Percentiles rank a stretch among this genome's conserved stretches.
Conservation (phyloP, 2,329 filamentous ascomycete genomes). For the Parafenestella ontariensis region DNA sequence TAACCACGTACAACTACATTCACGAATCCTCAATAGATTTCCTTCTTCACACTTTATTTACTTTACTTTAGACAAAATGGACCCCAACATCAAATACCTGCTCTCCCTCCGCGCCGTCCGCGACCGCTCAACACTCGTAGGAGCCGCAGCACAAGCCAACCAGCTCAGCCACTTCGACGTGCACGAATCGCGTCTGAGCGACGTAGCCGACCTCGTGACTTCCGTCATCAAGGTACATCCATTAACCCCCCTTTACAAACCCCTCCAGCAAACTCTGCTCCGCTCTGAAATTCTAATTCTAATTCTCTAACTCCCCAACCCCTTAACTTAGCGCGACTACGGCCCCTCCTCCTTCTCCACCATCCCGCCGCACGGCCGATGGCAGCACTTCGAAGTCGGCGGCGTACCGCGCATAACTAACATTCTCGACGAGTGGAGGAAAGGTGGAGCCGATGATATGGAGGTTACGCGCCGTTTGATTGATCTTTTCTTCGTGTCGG, state of each 20-base stretch:
- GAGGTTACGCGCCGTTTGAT: conserved; percentile 77
- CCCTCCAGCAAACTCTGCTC: too few relatives aligned
- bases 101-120: conserved; percentile 35
- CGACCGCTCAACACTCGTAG: conserved; percentile 36
- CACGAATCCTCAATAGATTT: background rate
- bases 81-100: conserved; percentile 32
- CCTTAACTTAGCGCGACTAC: conserved; percentile 71
- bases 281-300: background rate
- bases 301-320: background rate
- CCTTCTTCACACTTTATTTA: background rate
- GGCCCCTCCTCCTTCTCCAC: conserved; percentile 61
- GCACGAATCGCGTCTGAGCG: conserved; percentile 77
- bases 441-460: conserved; percentile 63
- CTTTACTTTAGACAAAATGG: too few relatives aligned
- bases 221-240: conserved; percentile 83
- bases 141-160: conserved; percentile 30
- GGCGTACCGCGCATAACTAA: conserved; percentile 73
- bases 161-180: conserved; percentile 83
- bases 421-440: conserved; percentile 69
- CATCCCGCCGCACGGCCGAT: conserved; percentile 76
- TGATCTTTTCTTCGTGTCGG: conserved; percentile 79
- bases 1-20: background rate
- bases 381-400: conserved; percentile 82
- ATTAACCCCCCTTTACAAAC: too few relatives aligned
- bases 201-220: conserved; percentile 82